phyloP scores from a whole-genome alignment of 345 rosid species.

The Bruguiera parviflora region DNA sequence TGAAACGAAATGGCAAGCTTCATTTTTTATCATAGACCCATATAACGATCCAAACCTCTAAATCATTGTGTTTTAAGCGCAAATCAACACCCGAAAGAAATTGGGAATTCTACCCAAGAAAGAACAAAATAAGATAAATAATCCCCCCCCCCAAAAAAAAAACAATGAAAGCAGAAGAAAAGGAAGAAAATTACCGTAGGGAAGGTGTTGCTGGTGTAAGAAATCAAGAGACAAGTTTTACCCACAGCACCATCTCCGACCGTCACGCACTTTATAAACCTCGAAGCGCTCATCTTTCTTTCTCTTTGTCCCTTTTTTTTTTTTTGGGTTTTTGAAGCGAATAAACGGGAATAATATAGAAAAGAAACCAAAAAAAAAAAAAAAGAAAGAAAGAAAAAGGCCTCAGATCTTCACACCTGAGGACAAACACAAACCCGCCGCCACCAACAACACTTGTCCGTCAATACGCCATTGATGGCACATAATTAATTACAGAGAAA shows the following conservation, averaged over 20 bases:
- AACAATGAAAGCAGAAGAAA: not conserved
- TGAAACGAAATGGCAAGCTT: too few relatives aligned
- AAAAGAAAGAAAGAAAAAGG: not conserved
- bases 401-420: slow-evolving; percentile 36
- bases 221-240: slow-evolving; percentile 33
- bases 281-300: slow-evolving; percentile 28
- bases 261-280: slow-evolving; percentile 35
- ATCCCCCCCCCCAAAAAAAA: not conserved
- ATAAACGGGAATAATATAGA: not conserved
- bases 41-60: not conserved
- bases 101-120: not conserved
- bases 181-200: slow-evolving; percentile 21
- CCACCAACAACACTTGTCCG: not conserved
- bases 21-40: too few relatives aligned
- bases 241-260: slow-evolving; percentile 35
- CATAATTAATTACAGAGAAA: not conserved
- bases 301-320: not conserved
- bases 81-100: not conserved
- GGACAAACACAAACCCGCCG: slow-evolving; percentile 15
- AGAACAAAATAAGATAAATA: not conserved
- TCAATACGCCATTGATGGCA: slow-evolving; percentile 32
- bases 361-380: not conserved
- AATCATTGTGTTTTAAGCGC: not conserved
- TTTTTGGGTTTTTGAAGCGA: not conserved
- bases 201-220: slow-evolving; percentile 33